A percentile compares a stretch with the other conserved stretches of the same genome.
Conservation (phyloP, 1,139 yeast species). For the Insectozyma bohioensis region DNA sequence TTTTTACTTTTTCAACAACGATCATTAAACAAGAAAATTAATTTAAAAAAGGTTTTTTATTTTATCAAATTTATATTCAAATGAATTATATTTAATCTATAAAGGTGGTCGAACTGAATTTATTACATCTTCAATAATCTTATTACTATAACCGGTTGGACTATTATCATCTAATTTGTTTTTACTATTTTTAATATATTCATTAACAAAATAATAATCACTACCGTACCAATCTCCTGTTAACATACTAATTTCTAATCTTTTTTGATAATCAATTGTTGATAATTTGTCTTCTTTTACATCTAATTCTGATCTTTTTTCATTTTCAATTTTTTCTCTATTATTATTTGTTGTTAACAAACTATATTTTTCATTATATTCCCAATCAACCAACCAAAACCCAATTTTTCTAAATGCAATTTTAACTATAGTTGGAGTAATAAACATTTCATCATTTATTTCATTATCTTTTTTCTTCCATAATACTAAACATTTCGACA, state of each 20-base stretch:
- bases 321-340: conserved; percentile 10
- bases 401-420: conserved; percentile 44
- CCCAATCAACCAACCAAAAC: conserved; percentile 51
- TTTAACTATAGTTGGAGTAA: conserved; percentile 42
- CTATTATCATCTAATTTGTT: conserved; percentile 22
- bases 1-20: too few relatives aligned
- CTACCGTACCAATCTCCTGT: conserved; percentile 51
- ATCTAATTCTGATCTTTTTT: conserved; percentile 5
- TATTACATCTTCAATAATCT: conserved; percentile 40
- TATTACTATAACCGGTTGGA: conserved; percentile 36
- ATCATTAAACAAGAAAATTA: too few relatives aligned
- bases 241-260: conserved; percentile 34
- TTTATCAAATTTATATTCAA: too few relatives aligned
- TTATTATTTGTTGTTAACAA: neutral
- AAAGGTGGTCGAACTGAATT: conserved; percentile 41
- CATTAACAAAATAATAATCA: conserved; percentile 37
- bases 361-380: conserved; percentile 21
- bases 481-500: conserved; percentile 30
- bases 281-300: conserved; percentile 2
- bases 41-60: too few relatives aligned
- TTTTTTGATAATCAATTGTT: conserved; percentile 15
- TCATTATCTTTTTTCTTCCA: conserved; percentile 19
- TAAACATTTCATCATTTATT: conserved; percentile 18
- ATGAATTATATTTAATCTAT: too few relatives aligned
- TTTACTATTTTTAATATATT: conserved; percentile 25